A percentile compares a stretch with the other conserved stretches of the same genome.
Evolutionary conservation across 306 rosid species (phyloP).

Genomic region (Pyrus pyrifolia): DNA sequence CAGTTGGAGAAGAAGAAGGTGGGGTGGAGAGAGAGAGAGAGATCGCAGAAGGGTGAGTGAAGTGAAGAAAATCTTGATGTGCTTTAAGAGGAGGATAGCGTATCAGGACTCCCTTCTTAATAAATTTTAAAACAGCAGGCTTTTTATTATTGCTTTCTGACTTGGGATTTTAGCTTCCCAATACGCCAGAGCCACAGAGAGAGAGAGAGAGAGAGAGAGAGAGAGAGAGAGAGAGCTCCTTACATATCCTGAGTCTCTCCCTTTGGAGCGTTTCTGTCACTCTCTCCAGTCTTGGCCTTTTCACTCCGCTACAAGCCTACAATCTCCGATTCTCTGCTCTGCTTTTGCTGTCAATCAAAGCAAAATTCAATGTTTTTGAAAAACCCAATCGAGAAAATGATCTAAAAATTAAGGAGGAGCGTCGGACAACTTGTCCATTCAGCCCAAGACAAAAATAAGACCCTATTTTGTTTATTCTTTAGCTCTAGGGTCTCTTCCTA

Average conservation of each 20-base stretch:
- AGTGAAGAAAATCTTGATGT: conserved; percentile 34
- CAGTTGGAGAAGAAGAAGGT: not conserved
- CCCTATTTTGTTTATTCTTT: conserved; percentile 13
- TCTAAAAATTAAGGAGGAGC: not conserved
- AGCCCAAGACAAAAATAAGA: conserved; percentile 12
- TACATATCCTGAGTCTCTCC: conserved; percentile 18
- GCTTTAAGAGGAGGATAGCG: conserved; percentile 51
- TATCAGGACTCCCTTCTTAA: conserved; percentile 32
- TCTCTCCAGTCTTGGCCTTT: not conserved
- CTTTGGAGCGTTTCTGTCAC: conserved; percentile 20
- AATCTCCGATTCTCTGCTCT: not conserved
- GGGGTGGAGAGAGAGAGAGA: not conserved
- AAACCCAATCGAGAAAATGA: not conserved
- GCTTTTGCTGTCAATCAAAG: not conserved
- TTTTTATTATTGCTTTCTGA: conserved; percentile 62
- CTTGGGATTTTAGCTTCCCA: conserved; percentile 81
- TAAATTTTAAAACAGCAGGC: conserved; percentile 12
- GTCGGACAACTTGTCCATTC: conserved; percentile 9
- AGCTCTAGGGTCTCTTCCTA: not conserved
- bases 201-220: no score
- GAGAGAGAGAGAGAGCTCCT: not conserved
- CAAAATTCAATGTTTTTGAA: not conserved
- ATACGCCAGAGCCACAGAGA: conserved; percentile 2
- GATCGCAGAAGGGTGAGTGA: not conserved
- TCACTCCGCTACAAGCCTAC: not conserved